A percentile compares a stretch with the other conserved stretches of the same genome.
phyloP scores from a whole-genome alignment of 2,329 filamentous ascomycete species.

The Talaromyces sp. region DNA sequence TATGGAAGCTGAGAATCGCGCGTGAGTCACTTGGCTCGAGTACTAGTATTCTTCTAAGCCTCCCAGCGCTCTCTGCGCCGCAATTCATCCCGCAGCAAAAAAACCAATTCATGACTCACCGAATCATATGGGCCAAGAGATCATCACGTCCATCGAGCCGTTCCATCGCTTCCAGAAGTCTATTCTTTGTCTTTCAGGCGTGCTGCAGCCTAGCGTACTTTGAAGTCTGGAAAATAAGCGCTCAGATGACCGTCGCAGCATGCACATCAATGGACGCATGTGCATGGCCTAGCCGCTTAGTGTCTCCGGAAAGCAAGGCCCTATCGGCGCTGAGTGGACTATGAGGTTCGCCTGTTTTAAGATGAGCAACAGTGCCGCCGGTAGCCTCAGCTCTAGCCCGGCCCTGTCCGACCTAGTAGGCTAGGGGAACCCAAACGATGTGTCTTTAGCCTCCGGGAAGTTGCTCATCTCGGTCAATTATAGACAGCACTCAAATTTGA shows the following conservation, averaged over 20 bases:
- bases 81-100: background rate
- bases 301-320: background rate
- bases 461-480: background rate
- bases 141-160: background rate
- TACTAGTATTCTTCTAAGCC: background rate
- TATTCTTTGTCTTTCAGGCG: background rate
- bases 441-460: background rate
- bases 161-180: background rate
- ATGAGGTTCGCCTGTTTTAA: background rate
- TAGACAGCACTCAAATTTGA: background rate
- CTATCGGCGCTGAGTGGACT: background rate
- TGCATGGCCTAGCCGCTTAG: background rate
- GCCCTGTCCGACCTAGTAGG: background rate
- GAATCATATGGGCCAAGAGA: background rate
- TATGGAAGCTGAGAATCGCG: background rate
- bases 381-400: background rate
- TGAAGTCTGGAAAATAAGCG: constrained; percentile 3
- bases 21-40: background rate
- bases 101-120: background rate
- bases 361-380: background rate
- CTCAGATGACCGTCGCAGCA: constrained; percentile 10
- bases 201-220: background rate
- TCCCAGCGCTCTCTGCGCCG: background rate
- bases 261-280: constrained; percentile 8
- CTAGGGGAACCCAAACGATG: background rate